Evolutionary conservation across 805 yeast species (phyloP), one percentile per base, ranked within the genome.

Genomic region (Yueomyces sp.): DNA sequence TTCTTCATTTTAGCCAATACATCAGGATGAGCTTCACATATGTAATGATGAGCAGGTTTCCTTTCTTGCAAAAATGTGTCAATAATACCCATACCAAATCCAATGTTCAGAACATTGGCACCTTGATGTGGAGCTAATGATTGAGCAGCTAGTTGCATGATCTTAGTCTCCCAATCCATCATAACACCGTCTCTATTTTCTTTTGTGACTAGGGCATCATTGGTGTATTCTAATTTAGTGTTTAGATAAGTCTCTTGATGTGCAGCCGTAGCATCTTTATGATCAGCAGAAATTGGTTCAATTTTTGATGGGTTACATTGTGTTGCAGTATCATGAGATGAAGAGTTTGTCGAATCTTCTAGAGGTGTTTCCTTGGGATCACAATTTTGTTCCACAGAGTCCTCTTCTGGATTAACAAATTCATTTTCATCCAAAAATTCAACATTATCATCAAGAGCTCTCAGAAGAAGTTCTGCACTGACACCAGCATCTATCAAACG

Each of bases 11-110:
- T 79, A 1, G 61, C 59, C 33, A 90, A 63, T 8, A 88, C 97
- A 51, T 85, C 94, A 2, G 96, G 96, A 57, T 88, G 97, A 0
- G 96, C 96, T 60, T 88, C 97, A 46, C 85, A 79, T 38, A 88
- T 90, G 60, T 85, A 88, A 59, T 88, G 97, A 39, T 62, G 64
- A 6, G 26, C 19, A 19, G 48, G 52, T n/a, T 56, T 56, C n/a
- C 44, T 42, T 11, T 62, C 62, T 55, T 82, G 82, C 47, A 88
- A 83, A 72, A 80, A 76, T 1, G 76, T 65, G 59, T 88, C 97
- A 43, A 88, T 87, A 43, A 88, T 90, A 2, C 97, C 97, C 96
- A 88, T 85, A 2, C 97, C 97, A 59, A 90, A 88, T 0, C 97
- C 97, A 37, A 88, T 84, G 54, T 88, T 88, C 36, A 90, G 66